phyloP scores from a whole-genome alignment of 2,329 filamentous ascomycete species.

The Helminthosporium solani region DNA sequence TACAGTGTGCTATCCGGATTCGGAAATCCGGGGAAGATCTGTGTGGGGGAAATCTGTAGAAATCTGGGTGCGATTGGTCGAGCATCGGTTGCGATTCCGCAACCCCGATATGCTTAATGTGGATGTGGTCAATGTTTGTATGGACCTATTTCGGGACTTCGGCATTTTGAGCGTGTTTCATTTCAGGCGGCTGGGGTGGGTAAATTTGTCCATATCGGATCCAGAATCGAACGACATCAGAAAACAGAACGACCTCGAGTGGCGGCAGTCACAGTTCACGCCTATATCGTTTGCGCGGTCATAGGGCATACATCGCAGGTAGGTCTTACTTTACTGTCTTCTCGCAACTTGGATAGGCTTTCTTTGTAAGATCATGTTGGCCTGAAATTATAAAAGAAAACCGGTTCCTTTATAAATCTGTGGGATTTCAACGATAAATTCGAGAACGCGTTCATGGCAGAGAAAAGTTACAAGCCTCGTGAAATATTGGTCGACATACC shows the following conservation, averaged over 20 bases:
- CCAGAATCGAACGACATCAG: neutral
- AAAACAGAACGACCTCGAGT: neutral
- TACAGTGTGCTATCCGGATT: neutral
- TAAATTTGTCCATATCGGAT: conserved; percentile 1
- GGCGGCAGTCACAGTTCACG: neutral
- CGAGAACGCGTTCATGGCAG: neutral
- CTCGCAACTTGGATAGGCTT: too few species aligned
- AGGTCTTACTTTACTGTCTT: too few species aligned
- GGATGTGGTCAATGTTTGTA: neutral
- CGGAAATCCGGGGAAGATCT: conserved; percentile 1
- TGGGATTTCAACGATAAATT: neutral
- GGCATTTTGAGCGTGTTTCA: neutral
- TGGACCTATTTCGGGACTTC: conserved; percentile 2
- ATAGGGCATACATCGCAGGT: neutral
- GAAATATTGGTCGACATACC: conserved; percentile 1
- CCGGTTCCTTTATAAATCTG: too few species aligned
- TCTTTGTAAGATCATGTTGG: too few species aligned
- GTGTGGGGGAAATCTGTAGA: neutral
- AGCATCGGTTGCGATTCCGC: neutral
- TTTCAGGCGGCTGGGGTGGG: conserved; percentile 5
- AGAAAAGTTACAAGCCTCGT: neutral
- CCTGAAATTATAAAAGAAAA: too few species aligned
- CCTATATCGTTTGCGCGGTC: neutral
- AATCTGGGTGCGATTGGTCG: neutral
- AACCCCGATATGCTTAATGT: neutral